A percentile compares a stretch with the other conserved stretches of the same genome.
Evolutionary conservation across 495 filamentous ascomycete species (phyloP).

Genomic region (Viridothelium virens): DNA sequence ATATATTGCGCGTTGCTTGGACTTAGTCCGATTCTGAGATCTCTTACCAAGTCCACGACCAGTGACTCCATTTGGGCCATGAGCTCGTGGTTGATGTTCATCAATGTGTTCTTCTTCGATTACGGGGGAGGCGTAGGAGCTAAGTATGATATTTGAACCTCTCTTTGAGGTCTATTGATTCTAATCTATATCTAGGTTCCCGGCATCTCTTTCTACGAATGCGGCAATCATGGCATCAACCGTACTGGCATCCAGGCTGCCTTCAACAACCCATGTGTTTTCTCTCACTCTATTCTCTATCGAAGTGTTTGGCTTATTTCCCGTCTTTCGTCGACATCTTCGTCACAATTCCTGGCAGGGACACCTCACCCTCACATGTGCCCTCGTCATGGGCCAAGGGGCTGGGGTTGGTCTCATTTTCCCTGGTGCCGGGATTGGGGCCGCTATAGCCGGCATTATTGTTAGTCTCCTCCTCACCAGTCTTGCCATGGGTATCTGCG

Average conservation of each 20-base stretch:
- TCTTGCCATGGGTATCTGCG: slow-evolving; percentile 83
- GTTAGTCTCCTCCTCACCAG: slow-evolving; percentile 62
- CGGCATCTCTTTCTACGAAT: slow-evolving; percentile 86
- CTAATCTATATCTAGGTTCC: slow-evolving; percentile 45
- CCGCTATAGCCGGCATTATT: slow-evolving; percentile 62
- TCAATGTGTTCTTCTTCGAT: slow-evolving; percentile 97
- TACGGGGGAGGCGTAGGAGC: slow-evolving; percentile 65
- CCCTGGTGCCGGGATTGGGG: slow-evolving; percentile 61
- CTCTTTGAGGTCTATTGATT: slow-evolving; percentile 16
- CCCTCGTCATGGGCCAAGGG: slow-evolving; percentile 70
- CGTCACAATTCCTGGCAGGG: slow-evolving; percentile 76
- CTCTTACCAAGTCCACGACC: slow-evolving; percentile 80
- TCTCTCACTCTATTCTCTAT: slow-evolving; percentile 91
- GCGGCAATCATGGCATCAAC: slow-evolving; percentile 92
- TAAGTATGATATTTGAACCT: slow-evolving; percentile 37
- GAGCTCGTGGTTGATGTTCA: slow-evolving; percentile 81
- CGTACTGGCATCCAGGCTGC: slow-evolving; percentile 79
- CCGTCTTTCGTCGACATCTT: slow-evolving; percentile 82
- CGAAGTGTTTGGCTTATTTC: slow-evolving; percentile 94
- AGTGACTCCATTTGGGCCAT: slow-evolving; percentile 94
- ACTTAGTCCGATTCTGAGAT: slow-evolving; percentile 88
- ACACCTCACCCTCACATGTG: slow-evolving; percentile 67
- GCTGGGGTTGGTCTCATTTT: slow-evolving; percentile 62
- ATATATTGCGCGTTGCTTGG: slow-evolving; percentile 90
- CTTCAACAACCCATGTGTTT: slow-evolving; percentile 88